Evolutionary conservation across 2,329 filamentous ascomycete genomes (phyloP).

Genomic region (Aureobasidium sp.): DNA sequence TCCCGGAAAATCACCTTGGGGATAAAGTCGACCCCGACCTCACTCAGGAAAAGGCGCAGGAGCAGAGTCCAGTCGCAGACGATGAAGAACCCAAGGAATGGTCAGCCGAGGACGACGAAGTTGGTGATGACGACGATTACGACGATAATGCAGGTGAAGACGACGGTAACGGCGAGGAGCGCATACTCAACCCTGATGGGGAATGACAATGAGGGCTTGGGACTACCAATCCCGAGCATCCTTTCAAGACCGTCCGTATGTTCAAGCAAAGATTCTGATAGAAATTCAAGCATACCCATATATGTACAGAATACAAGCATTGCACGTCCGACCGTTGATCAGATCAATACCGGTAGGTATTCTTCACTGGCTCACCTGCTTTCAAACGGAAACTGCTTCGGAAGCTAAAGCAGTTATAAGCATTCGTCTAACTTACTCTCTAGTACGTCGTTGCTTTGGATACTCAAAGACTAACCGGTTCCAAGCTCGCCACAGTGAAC

Average conservation of each 20-base stretch:
- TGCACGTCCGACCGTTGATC: not conserved
- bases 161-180: slow-evolving; percentile 16
- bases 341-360: no score
- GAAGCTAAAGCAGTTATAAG: no score
- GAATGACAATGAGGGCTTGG: slow-evolving; percentile 20
- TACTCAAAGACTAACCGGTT: not conserved
- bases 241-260: not conserved
- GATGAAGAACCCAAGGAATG: not conserved
- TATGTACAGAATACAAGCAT: not conserved
- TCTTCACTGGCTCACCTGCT: no score
- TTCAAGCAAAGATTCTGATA: not conserved
- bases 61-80: not conserved
- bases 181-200: slow-evolving; percentile 24
- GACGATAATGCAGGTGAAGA: slow-evolving; percentile 11
- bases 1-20: slow-evolving; percentile 74
- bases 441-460: not conserved
- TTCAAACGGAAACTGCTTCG: not conserved
- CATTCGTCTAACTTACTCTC: not conserved
- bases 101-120: slow-evolving; percentile 17
- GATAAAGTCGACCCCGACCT: slow-evolving; percentile 65
- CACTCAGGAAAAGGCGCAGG: not conserved
- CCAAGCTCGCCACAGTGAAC: not conserved
- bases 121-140: slow-evolving; percentile 18
- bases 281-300: not conserved
- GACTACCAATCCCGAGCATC: not conserved